Conservation (phyloP, 2,329 filamentous ascomycete genomes). For the Hypoxylon sp. region DNA sequence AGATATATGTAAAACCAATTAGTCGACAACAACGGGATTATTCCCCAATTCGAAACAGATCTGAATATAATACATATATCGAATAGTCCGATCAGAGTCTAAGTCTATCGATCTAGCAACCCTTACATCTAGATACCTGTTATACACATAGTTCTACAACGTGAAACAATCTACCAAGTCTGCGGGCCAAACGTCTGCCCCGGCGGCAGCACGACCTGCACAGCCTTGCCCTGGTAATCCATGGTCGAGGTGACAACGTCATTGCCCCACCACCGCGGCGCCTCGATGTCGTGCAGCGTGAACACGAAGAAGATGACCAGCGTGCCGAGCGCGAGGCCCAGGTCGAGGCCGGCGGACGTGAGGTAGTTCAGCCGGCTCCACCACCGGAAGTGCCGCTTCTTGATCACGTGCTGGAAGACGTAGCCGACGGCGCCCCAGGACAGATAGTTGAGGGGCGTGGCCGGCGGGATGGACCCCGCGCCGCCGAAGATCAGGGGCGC, state of each 20-base stretch:
- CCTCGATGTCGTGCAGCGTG: constrained; percentile 66
- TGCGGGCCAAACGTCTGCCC: constrained; percentile 70
- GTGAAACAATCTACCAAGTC: constrained; percentile 57
- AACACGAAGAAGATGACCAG: constrained; percentile 76
- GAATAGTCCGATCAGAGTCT: too few species aligned
- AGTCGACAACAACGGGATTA: too few species aligned
- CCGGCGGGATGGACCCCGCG: constrained; percentile 66
- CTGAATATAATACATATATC: too few species aligned
- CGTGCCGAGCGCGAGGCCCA: constrained; percentile 72
- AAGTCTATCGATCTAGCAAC: too few species aligned
- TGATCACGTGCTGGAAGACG: constrained; percentile 74
- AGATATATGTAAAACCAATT: too few species aligned
- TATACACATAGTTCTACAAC: too few species aligned
- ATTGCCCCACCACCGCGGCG: constrained; percentile 77
- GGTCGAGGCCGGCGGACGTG: constrained; percentile 73
- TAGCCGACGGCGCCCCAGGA: constrained; percentile 77
- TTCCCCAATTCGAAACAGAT: too few species aligned
- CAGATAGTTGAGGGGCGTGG: constrained; percentile 77
- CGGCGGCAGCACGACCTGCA: constrained; percentile 60
- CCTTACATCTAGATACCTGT: too few species aligned
- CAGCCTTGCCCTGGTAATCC: constrained; percentile 67
- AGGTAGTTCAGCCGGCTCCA: constrained; percentile 79
- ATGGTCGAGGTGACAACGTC: constrained; percentile 65
- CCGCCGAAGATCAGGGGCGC: constrained; percentile 71
- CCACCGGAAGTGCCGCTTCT: constrained; percentile 70